Evolutionary conservation across 2,329 filamentous ascomycete species (phyloP), one percentile per base, ranked within the genome.

Genomic region (Epicoccum sorghinum): DNA sequence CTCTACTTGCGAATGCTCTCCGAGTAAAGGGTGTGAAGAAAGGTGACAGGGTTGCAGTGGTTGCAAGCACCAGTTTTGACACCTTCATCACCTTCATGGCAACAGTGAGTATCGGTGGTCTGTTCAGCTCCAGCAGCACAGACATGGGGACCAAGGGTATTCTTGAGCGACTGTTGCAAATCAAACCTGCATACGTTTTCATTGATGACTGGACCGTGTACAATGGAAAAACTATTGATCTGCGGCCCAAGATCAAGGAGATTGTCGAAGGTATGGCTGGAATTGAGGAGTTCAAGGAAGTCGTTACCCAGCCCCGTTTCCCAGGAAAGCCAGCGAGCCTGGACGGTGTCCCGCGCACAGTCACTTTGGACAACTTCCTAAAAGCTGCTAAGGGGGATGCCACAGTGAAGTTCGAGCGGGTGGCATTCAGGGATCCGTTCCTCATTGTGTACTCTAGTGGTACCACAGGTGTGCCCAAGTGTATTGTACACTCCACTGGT

Each of bases 101-200:
- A 0, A 82, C 86, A 0, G 83, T 83, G 1, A 86, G 88, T 72
- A 66, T 95, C 1, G 91, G 91, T 0, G 91, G 81, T 0, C 71
- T 96, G 1, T 95, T 95, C 70, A 89, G 86, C 61, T 89, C 85
- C 42, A 88, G 84, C 47, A 90, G 87, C 7, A 93, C 91, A 0
- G 91, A 96, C 73, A 95, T 95, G 87, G 91, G 91, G 0, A 86
- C 88, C 12, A 86, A 87, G 58, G 91, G 90, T 0, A 83, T 96
- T 14, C 65, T 96, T 62, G 89, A 95, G 73, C 80, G 91, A 30
- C 79, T 90, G 24, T 75, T 86, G 43, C 90, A 95, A 77, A 86
- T 95, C 55, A 81, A 87, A 61, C 91, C 91, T 4, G 87, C 85
- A 73, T 90, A 85, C 69, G 80, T 96, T n/a, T 95, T 96, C 69